A percentile compares a stretch with the other conserved stretches of the same genome.
Conservation (phyloP, 2,329 filamentous ascomycete genomes). For the Elsinoe perseae region DNA sequence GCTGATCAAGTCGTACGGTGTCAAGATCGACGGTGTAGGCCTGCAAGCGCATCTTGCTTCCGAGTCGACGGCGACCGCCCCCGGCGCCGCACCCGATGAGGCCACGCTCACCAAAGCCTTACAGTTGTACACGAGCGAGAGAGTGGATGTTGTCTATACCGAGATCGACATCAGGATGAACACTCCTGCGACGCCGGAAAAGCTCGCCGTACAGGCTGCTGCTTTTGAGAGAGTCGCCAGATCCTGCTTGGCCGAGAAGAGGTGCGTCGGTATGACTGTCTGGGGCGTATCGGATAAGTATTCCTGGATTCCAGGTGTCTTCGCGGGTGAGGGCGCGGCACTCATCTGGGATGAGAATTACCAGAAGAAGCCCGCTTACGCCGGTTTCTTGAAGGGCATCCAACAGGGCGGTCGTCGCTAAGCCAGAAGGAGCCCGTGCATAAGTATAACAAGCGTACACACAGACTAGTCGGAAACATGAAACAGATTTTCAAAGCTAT, state of each 20-base stretch:
- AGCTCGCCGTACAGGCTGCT: conserved; percentile 36
- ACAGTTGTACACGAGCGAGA: conserved; percentile 43
- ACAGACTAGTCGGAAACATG: too few species aligned
- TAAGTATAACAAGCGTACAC: too few species aligned
- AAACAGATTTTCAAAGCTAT: too few species aligned
- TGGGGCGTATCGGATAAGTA: conserved; percentile 44
- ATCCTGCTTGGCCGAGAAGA: conserved; percentile 32
- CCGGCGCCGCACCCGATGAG: conserved; percentile 16
- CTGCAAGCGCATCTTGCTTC: conserved; percentile 45
- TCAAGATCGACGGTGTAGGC: conserved; percentile 36
- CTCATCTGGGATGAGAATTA: conserved; percentile 40
- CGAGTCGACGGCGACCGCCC: conserved; percentile 26
- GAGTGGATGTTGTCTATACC: conserved; percentile 53
- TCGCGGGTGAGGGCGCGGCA: conserved; percentile 32
- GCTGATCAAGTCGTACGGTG: conserved; percentile 23
- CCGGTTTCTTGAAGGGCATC: conserved; percentile 20
- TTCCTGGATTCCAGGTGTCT: conserved; percentile 35
- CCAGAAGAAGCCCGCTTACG: conserved; percentile 42
- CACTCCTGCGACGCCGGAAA: conserved; percentile 24
- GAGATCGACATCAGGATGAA: conserved; percentile 53
- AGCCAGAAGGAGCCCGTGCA: neutral
- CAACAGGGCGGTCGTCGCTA: conserved; percentile 21
- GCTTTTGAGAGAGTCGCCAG: conserved; percentile 37
- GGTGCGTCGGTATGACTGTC: conserved; percentile 39
- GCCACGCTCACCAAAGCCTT: conserved; percentile 38